phyloP scores from a whole-genome alignment of 208 protist genomes.

The Acanthamoeba triangularis region DNA sequence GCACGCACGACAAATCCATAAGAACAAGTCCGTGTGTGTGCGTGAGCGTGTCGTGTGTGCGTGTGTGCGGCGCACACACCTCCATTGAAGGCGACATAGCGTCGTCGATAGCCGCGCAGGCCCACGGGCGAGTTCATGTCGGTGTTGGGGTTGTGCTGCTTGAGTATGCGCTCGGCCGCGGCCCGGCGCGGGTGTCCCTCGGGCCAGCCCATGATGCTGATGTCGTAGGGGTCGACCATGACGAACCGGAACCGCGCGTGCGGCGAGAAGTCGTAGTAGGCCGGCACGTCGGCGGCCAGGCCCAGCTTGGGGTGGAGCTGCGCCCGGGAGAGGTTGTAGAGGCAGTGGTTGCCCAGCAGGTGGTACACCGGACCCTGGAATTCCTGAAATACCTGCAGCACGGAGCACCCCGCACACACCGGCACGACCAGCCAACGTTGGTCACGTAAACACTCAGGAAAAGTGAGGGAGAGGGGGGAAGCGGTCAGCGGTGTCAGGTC shows the following conservation, averaged over 20 bases:
- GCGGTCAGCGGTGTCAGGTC: neutral
- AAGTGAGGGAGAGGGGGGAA: neutral
- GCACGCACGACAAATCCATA: too few relatives aligned
- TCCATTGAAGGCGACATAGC: constrained; percentile 6
- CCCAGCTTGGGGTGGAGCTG: neutral
- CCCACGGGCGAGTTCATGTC: neutral
- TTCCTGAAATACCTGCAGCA: neutral
- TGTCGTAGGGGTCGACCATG: constrained; percentile 4
- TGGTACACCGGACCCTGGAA: neutral
- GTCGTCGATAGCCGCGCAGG: neutral
- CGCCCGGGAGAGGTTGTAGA: neutral
- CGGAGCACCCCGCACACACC: neutral
- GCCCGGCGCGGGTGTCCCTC: neutral
- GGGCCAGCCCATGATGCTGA: constrained; percentile 16
- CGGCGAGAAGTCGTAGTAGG: neutral
- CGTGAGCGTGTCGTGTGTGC: neutral
- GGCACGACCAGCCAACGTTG: neutral
- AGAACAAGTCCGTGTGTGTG: neutral
- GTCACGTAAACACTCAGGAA: neutral
- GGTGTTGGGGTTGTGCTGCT: neutral
- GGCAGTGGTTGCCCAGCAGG: constrained; percentile 26
- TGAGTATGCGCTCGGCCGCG: neutral
- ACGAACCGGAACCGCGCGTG: neutral
- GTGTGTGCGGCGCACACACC: neutral
- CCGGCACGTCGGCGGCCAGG: neutral